Percentiles rank a stretch among this genome's conserved stretches.
These are phyloP conservation scores for Biscogniauxia mediterranea DNA, from an alignment of 2,329 filamentous ascomycete genomes.

Conservation along the genomic window DNA sequence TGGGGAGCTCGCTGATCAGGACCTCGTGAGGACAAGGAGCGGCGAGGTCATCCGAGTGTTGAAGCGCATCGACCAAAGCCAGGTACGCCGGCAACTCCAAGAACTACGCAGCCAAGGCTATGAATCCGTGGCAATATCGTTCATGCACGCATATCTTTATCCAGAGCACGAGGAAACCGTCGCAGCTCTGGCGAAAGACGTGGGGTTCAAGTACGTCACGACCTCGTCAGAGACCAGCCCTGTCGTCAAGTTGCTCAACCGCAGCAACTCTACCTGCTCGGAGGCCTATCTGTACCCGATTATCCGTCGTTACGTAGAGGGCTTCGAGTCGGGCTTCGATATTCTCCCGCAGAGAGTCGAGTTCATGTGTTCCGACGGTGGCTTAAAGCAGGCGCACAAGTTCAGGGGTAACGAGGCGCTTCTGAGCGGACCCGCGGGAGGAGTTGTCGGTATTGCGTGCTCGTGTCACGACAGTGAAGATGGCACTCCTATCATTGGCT, in stretches of 20 bases:
- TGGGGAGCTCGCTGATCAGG: background rate
- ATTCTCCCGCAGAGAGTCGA: constrained; percentile 15
- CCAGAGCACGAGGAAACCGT: constrained; percentile 63
- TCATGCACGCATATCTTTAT: constrained; percentile 66
- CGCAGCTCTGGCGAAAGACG: constrained; percentile 52
- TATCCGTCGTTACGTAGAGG: constrained; percentile 18
- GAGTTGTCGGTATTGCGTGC: constrained; percentile 72
- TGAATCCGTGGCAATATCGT: constrained; percentile 13
- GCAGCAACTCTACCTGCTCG: constrained; percentile 19
- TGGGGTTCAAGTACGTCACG: constrained; percentile 22
- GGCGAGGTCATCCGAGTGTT: constrained; percentile 22
- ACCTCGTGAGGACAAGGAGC: constrained; percentile 6
- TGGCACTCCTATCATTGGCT: constrained; percentile 68
- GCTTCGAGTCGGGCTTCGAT: constrained; percentile 19
- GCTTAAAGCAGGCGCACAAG: constrained; percentile 52
- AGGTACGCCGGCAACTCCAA: constrained; percentile 9
- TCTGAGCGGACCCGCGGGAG: constrained; percentile 72
- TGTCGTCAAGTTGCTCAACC: constrained; percentile 24
- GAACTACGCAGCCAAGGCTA: constrained; percentile 12
- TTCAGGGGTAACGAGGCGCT: constrained; percentile 71
- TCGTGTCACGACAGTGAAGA: constrained; percentile 63
- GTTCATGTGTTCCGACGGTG: constrained; percentile 41
- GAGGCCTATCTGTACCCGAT: constrained; percentile 23
- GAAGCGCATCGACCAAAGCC: constrained; percentile 15
- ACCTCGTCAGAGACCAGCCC: constrained; percentile 21